Conservation (phyloP, 2,329 filamentous ascomycete genomes). For the Thielaviopsis ethacetica region DNA sequence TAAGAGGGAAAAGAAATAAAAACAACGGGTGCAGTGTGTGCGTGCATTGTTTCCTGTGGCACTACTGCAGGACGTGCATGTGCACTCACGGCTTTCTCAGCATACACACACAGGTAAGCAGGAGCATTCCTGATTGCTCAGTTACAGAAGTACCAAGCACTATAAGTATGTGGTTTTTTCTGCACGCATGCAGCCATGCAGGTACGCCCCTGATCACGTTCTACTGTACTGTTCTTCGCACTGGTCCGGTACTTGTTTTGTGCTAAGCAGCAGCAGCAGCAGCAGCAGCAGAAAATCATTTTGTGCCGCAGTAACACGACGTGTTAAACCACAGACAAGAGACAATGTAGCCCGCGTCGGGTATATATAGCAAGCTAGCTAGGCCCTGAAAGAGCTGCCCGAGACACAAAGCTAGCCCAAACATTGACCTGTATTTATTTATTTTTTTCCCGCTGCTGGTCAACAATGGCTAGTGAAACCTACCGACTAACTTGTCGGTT, state of each 20-base stretch:
- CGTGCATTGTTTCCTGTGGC: neutral
- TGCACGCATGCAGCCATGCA: neutral
- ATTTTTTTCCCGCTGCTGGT: too few species aligned
- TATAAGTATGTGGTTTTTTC: neutral
- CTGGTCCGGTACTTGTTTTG: too few species aligned
- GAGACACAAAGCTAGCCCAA: neutral
- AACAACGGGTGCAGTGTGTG: neutral
- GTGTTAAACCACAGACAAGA: too few species aligned
- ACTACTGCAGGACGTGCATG: neutral
- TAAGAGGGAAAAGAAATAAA: neutral
- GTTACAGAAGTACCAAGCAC: neutral
- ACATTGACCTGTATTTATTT: neutral
- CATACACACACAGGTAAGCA: neutral
- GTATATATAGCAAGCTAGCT: neutral
- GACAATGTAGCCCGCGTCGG: neutral
- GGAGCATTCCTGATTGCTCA: neutral
- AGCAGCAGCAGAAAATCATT: neutral
- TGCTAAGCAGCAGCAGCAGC: too few species aligned
- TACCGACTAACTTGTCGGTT: neutral
- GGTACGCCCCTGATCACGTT: neutral
- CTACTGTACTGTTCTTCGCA: neutral
- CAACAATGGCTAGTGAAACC: neutral
- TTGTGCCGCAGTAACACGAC: neutral
- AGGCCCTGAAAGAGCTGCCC: too few species aligned
- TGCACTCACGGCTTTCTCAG: neutral